Base-by-base conservation (phyloP, 2,329 filamentous ascomycete genomes). In the Cordyceps sp. region DNA sequence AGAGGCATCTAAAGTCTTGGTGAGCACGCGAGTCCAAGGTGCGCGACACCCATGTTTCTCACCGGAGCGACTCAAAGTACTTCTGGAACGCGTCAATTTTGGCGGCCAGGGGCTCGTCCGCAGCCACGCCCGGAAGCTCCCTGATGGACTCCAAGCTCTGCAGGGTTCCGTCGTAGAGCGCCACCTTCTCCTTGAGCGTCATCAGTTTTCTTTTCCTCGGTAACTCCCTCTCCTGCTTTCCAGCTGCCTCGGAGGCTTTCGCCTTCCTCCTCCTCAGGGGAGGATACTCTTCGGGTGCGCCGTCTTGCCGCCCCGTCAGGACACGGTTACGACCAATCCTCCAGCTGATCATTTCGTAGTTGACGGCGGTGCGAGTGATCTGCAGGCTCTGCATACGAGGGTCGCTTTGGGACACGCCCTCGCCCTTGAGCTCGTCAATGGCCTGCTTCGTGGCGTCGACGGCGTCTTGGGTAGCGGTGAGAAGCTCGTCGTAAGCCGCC, bases 321-420 rank as follows among this genome's bases (percentile, higher is more conserved):
- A 93, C 78, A 33, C 90, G 69, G 54, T 98, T 96, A 30, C 90
- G 77, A 18, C 88, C 88, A 40, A 96, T 82, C 51, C 90, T 72
- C 86, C 86, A 96, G 48, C 83, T 86, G 35, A 98, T 79, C 54
- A 94, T 73, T 42, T 83, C 82, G 52, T 93, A 96, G 54, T 90
- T 93, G 35, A 96, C 83, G 2, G 88, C 85, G 0, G 92, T 92
- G 38, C 81, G 78, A 4, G 86, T 93, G 36, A 98, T 79, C 42
- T 93, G 86, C 29, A 98, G 61, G 44, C 85, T 77, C 56, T 98
- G 90, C 75, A 98, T 85, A 35, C 84, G 73, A 23, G 73, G 59
- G 47, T 98, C 88, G 35, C 83, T 76, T 50, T 84, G 81, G 16
- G 82, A 70, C 12, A 93, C 72, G 1, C 84, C 81, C 50, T 98